Percentiles rank a stretch among this genome's conserved stretches.
phyloP scores from a whole-genome alignment of 2,329 filamentous ascomycete genomes.

The Chrysoporthe puriensis region DNA sequence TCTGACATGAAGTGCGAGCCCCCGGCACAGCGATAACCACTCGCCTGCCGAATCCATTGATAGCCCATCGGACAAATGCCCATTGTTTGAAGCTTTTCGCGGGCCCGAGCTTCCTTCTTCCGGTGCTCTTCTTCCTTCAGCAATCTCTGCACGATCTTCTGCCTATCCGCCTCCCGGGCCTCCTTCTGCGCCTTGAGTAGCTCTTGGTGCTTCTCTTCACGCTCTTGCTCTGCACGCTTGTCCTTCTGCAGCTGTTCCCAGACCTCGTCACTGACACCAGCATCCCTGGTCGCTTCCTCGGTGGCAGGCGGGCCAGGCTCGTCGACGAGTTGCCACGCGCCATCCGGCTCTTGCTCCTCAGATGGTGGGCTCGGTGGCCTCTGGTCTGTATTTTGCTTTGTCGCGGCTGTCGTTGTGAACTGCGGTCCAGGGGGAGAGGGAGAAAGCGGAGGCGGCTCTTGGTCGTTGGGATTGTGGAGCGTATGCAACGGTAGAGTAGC shows the following conservation, averaged over 20 bases:
- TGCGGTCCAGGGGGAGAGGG: background rate
- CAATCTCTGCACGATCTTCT: constrained; percentile 43
- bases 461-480: background rate
- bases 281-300: constrained; percentile 49
- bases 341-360: constrained; percentile 1
- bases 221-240: constrained; percentile 42
- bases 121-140: constrained; percentile 44
- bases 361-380: background rate
- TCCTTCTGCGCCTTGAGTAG: constrained; percentile 39
- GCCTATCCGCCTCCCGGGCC: constrained; percentile 38
- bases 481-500: background rate
- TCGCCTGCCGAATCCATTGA: constrained; percentile 61
- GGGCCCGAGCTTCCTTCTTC: constrained; percentile 43
- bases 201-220: constrained; percentile 42
- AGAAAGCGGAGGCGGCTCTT: background rate
- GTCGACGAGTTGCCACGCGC: background rate
- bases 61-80: constrained; percentile 62
- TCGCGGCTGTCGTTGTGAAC: background rate
- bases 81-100: constrained; percentile 50
- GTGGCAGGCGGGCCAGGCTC: constrained; percentile 9
- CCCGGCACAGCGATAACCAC: constrained; percentile 65
- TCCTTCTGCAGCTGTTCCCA: constrained; percentile 65
- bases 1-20: constrained; percentile 60
- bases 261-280: constrained; percentile 60
- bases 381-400: background rate